Base-by-base conservation (phyloP, 805 yeast species). In the Suhomyces prunicola region DNA sequence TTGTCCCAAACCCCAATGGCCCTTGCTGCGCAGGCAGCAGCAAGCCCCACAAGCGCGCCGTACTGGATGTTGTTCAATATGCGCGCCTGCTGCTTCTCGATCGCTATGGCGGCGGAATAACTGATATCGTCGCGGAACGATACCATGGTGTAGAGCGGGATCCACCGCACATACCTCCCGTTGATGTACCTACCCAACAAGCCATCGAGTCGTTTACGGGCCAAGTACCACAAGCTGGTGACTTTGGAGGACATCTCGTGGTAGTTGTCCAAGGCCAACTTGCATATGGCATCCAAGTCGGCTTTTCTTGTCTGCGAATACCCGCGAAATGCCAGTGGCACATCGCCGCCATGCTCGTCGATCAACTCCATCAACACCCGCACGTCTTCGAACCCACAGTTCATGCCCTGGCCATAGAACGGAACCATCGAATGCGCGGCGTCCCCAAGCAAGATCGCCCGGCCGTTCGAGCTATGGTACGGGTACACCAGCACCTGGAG, bases 401-500 rank as follows among this genome's bases (percentile, higher is more conserved):
- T 92, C 93, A 92, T 87, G 5, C 97, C 97, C 68, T 92, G 97
- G 8, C 97, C 97, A 65, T 91, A 92, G 68, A 92, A 92, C n/a
- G 97, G 97, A 5, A 92, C 97, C 97, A 91, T 92, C 27, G 94
- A 84, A 70, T 92, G 97, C 0, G 97, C 96, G 0, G 97, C 96
- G 67, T 92, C 97, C 5, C 97, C 97, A 27, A 92, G 71, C 10
- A 92, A 71, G 8, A 92, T 72, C 13, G 85, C 85, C 53, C 81
- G 80, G 46, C 84, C 88, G 42, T 76, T 67, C 46, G 77, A 76
- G 52, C 75, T 78, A 63, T 89, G 82, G 70, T 90, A 92, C 2
- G 93, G 90, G 48, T 72, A 71, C 59, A 89, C 86, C 46, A 79
- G 79, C 6, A 88, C 79, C 55, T 88, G 90, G 72, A 91, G 78